Base-by-base conservation (phyloP, 495 filamentous ascomycete species). In the Pseudotulostoma volvatum region DNA sequence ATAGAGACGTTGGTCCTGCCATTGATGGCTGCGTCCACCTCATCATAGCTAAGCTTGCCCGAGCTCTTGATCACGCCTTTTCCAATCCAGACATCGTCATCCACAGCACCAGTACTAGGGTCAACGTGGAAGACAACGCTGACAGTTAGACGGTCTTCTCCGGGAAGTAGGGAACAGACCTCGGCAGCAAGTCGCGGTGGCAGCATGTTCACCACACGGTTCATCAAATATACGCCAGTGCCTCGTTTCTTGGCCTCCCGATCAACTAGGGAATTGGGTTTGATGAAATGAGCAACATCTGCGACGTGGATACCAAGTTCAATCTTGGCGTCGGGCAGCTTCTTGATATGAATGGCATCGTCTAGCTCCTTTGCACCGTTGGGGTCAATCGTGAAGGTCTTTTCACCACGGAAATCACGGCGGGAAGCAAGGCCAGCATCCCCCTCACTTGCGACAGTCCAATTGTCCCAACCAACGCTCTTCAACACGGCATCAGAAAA, bases 231-330 rank as follows among this genome's bases (percentile, higher is more conserved):
- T 11, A 97, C 90, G 25, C 83, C 87, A 37, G 90, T 96, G 40
- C 88, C 92, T 20, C 90, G 80, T 67, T 97, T 97, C 73, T 92
- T 93, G 1, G 90, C 90, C 62, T 97, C 90, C 32, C 90, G 80
- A 52, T 97, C 90, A 21, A 95, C 88, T 36, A 97, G 71, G 15
- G 90, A 94, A 66, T 92, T 93, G 25, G 76, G 67, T 65, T 96
- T 96, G 53, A 97, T 83, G 44, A 97, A 97, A 57, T 96, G 85
- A 33, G 90, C 82, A 44, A 94, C 84, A 61, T 97, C 90, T 18
- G 86, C 76, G 48, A 97, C 84, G 64, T 97, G 90, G 38, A 96
- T 72, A 61, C 90, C 92, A 45, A 97, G 78, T 55, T 97, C 90
- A 38, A 94, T 77, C 61, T 79, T 78, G 40, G 81, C 84, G 59